Percentiles rank a stretch among this genome's conserved stretches.
These are phyloP conservation scores for Prunella vulgaris DNA, from an alignment of 257 asterid species.

Conservation along the genomic window DNA sequence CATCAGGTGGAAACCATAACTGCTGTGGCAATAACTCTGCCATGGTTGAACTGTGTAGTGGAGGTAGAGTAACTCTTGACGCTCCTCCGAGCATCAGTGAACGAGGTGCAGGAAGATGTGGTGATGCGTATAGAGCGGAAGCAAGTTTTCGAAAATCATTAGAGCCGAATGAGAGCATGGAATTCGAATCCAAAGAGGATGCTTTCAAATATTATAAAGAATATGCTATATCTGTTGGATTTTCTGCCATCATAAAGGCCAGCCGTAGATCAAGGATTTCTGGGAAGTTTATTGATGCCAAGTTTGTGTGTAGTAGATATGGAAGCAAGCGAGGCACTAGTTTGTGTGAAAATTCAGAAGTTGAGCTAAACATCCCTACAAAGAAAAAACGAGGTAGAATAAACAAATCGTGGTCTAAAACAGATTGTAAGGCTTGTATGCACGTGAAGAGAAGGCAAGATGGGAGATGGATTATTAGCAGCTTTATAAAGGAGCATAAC, in stretches of 20 bases:
- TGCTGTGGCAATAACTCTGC: constrained; percentile 10
- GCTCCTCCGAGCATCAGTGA: no score
- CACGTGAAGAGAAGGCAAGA: constrained; percentile 54
- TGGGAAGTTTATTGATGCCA: constrained; percentile 52
- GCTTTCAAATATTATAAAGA: constrained; percentile 44
- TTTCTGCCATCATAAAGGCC: constrained; percentile 49
- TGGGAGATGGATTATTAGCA: constrained; percentile 41
- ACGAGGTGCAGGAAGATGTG: neutral
- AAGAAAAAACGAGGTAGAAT: constrained; percentile 49
- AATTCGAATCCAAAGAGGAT: constrained; percentile 52
- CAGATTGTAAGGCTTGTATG: constrained; percentile 60
- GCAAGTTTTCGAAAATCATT: constrained; percentile 13
- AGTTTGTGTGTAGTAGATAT: constrained; percentile 46
- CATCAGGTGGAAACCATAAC: constrained; percentile 19
- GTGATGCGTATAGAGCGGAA: constrained; percentile 17
- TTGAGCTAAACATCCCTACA: constrained; percentile 17
- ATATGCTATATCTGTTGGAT: constrained; percentile 39
- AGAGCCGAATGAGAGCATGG: constrained; percentile 39
- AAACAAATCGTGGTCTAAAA: constrained; percentile 46
- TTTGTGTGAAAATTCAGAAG: constrained; percentile 24
- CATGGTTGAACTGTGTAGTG: constrained; percentile 10
- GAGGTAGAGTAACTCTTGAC: constrained; percentile 25
- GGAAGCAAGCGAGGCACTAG: constrained; percentile 34
- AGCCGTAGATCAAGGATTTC: constrained; percentile 53
- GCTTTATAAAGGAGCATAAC: constrained; percentile 43